Base-by-base conservation (phyloP, 495 filamentous ascomycete species). In the Aspergillus indologenus region DNA sequence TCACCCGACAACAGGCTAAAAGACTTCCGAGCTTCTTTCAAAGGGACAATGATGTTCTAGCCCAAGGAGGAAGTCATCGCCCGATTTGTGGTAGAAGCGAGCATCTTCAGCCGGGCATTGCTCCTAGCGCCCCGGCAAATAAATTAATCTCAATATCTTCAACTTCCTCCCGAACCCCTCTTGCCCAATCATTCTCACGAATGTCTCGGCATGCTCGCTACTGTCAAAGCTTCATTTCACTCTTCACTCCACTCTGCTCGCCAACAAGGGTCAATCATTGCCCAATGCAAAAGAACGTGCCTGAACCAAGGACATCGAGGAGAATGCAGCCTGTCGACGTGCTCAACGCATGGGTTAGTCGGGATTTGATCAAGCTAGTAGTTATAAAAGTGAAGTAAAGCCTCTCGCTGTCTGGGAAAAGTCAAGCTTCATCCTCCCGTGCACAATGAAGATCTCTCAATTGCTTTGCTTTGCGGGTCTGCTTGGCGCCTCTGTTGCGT, bases 51-150 rank as follows among this genome's bases (percentile, higher is more conserved):
- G 8, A n/a, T 12, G 9, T 8, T 20, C 43, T 34, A 42, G 17
- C n/a, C 52, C 34, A 26, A 44, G 52, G 48, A n/a, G 48, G 48
- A 34, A 51, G 48, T 31, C 48, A 51, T 24, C 24, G 24, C 15
- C 24, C 23, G 48, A 34, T n/a, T 40, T 26, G 17, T 24, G 15
- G 23, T n/a, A 24, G 18, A n/a, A 51, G 5, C 48, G 19, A 24
- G 18, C 6, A 31, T 51, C 48, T 23, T 48, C 19, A 24, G 45
- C 9, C 45, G 34, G 12, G 12, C 12, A 40, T 6, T 22, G 8
- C 6, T 11, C 1, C 31, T 51, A 29, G 24, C 24, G 23, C 15
- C 47, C 48, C n/a, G 21, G 12, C 14, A 31, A 26, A 29, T 51
- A 51, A 12, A 51, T 51, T 51, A 29, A 31, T 9, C 18, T 26